Evolutionary conservation across 2,329 filamentous ascomycete species (phyloP), one percentile per base, ranked within the genome.

Genomic region (Alternaria dauci): DNA sequence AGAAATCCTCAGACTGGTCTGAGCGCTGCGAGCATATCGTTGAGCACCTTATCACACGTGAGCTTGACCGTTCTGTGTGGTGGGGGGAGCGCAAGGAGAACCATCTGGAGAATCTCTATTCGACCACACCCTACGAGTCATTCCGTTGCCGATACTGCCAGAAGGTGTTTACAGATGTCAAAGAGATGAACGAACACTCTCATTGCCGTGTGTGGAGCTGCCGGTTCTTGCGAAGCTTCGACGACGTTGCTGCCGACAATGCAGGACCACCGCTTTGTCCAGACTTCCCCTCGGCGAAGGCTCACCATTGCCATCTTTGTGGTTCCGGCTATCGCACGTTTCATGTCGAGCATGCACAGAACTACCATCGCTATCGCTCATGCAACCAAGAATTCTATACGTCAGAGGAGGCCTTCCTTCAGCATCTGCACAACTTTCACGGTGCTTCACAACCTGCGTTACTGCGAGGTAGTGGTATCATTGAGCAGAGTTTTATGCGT

Each of bases 201-300:
- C 73, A 76, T 38, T 77, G 75, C 53, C 71, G 72, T 43, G 72
- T 77, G 23, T 77, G 74, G 74, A 75, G 72, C 28, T 77, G 75
- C 58, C 74, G 75, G 11, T 77, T 77, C 46, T 54, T 77, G 9
- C 68, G 65, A 39, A 76, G 69, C 18, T 77, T 75, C 50, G 73
- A 75, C 43, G 74, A 77, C 39, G 64, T 78, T 34, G 71, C 73
- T 26, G 71, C 74, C 6, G 71, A 75, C 43, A 76, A 72, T 51
- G 67, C 67, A 25, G 73, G 71, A 2, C 74, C 74, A 26, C 73
- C 74, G 7, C 60, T 77, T 2, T 74, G 71, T 51, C 67, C 71
- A 4, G 74, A 76, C 32, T 75, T 76, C 18, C 74, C 74, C 1
- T 74, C 74, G 20, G 70, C 73, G 34, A 77, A 76, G 44, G 73